phyloP scores from a whole-genome alignment of 495 filamentous ascomycete genomes.

The Aspergillus hancockii region DNA sequence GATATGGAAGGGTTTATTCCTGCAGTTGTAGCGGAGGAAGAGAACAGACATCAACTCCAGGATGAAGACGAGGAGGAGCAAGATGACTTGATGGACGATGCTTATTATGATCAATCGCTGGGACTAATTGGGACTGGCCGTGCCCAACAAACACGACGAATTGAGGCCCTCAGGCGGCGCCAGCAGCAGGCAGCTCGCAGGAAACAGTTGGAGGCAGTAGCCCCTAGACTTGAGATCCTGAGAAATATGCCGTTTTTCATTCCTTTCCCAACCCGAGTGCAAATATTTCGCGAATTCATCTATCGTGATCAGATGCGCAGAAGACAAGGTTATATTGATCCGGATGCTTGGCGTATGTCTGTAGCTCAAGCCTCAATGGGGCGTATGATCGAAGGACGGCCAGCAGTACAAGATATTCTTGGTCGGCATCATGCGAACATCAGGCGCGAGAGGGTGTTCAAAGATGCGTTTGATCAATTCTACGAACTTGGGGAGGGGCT shows the following conservation, averaged over 20 bases:
- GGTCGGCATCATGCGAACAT: constrained; percentile 80
- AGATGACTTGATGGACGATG: constrained; percentile 34
- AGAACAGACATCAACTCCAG: constrained; percentile 69
- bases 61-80: constrained; percentile 56
- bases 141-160: constrained; percentile 51
- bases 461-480: constrained; percentile 83
- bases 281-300: constrained; percentile 94
- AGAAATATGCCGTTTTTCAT: constrained; percentile 97
- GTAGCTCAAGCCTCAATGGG: constrained; percentile 45
- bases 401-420: constrained; percentile 50
- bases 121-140: constrained; percentile 53
- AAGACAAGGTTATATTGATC: constrained; percentile 72
- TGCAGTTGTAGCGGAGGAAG: constrained; percentile 85
- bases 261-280: constrained; percentile 86
- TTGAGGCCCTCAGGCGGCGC: constrained; percentile 56
- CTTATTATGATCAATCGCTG: constrained; percentile 28
- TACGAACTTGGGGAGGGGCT: constrained; percentile 78
- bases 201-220: constrained; percentile 71
- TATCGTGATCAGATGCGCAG: constrained; percentile 75
- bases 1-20: constrained; percentile 90
- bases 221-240: constrained; percentile 84
- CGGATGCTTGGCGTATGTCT: constrained; percentile 76
- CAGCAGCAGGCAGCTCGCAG: constrained; percentile 65
- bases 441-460: constrained; percentile 75
- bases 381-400: constrained; percentile 35